These are phyloP conservation scores for Stephania japonica DNA, from an alignment of 164 flowering plant genomes.

Conservation along the genomic window DNA sequence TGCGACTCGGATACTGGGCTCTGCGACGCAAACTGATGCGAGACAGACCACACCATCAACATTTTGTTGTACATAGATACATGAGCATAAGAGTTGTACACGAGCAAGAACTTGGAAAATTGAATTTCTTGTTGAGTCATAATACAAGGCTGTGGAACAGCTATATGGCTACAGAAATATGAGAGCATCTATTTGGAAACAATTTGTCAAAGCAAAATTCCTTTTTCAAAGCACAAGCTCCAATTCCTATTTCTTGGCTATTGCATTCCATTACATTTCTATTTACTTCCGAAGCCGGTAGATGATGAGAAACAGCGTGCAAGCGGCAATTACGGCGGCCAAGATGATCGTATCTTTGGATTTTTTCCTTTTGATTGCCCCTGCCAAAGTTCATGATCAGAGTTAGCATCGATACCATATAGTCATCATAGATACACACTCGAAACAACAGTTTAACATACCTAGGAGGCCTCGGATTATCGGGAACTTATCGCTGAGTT, in stretches of 20 bases:
- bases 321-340: slow-evolving; percentile 88
- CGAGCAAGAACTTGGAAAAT: neutral
- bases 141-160: neutral
- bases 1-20: slow-evolving; percentile 7
- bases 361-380: slow-evolving; percentile 74
- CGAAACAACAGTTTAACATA: slow-evolving; percentile 13
- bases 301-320: slow-evolving; percentile 88
- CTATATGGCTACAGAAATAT: neutral
- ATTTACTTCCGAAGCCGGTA: slow-evolving; percentile 89
- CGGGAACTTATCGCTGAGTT: slow-evolving; percentile 81
- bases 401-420: neutral
- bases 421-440: neutral
- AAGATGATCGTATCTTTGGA: slow-evolving; percentile 94
- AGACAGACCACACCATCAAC: neutral
- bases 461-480: slow-evolving; percentile 87
- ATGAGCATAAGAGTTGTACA: neutral
- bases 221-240: slow-evolving; percentile 1
- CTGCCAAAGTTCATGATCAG: slow-evolving; percentile 29
- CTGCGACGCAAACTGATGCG: slow-evolving; percentile 9
- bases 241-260: neutral
- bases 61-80: neutral
- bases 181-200: slow-evolving; percentile 5
- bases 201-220: slow-evolving; percentile 24
- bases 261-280: slow-evolving; percentile 8
- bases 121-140: neutral